phyloP scores from a whole-genome alignment of 768 basidiomycete genomes.

The Lactifluus pinguis region DNA sequence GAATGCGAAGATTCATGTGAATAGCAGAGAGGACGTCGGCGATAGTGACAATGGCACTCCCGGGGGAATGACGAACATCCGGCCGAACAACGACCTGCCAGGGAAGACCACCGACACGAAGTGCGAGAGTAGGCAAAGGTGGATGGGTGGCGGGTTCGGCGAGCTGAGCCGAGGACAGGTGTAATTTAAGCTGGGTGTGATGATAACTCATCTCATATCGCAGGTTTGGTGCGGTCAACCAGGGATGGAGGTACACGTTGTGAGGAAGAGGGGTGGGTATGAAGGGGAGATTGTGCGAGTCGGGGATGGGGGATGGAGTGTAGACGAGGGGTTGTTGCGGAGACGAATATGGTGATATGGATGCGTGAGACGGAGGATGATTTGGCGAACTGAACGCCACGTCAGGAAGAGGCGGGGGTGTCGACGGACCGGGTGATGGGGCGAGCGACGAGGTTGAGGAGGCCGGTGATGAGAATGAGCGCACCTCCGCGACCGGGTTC shows the following conservation, averaged over 20 bases:
- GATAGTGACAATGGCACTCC: not conserved
- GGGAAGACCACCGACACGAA: slow-evolving; percentile 5
- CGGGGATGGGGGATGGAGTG: not conserved
- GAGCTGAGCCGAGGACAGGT: not conserved
- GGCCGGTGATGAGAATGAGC: slow-evolving; percentile 5
- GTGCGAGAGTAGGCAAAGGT: not conserved
- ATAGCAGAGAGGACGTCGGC: not conserved
- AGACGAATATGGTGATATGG: not conserved
- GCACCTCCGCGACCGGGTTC: slow-evolving; percentile 9
- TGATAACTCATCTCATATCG: not conserved
- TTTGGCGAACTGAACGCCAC: slow-evolving; percentile 1
- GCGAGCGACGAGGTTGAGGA: slow-evolving; percentile 2
- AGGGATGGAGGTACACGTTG: not conserved
- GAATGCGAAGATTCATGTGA: slow-evolving; percentile 4
- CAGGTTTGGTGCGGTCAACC: not conserved
- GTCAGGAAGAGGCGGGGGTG: slow-evolving; percentile 5
- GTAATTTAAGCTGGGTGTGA: not conserved
- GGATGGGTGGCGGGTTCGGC: not conserved
- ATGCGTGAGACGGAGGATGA: not conserved
- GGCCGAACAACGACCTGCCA: not conserved
- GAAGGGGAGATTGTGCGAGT: not conserved
- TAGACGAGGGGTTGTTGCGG: not conserved
- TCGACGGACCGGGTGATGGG: slow-evolving; percentile 8
- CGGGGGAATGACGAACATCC: not conserved
- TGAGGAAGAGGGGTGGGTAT: not conserved